Conservation (phyloP, 441 rosid genomes). For the Pelargonium hybrid region DNA sequence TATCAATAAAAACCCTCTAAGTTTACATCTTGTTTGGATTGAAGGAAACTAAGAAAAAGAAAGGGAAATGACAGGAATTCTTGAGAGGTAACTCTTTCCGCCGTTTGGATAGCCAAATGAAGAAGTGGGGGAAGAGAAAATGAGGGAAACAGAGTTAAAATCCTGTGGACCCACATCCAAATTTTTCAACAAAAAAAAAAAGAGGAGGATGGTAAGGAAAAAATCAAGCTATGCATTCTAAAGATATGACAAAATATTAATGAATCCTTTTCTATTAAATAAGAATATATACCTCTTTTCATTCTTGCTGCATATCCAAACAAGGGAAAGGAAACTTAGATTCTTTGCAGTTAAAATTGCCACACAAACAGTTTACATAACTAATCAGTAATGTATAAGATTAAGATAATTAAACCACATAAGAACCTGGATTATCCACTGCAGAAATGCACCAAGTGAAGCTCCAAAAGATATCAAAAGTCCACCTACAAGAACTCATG, state of each 20-base stretch:
- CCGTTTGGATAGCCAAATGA: too few relatives aligned
- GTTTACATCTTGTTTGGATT: background rate
- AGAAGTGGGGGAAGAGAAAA: too few relatives aligned
- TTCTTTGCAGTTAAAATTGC: background rate
- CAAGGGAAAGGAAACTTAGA: background rate
- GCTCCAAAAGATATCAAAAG: background rate
- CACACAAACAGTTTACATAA: background rate
- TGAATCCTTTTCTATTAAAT: too few relatives aligned
- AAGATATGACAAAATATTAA: too few relatives aligned
- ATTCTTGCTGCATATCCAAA: too few relatives aligned
- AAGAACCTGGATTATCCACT: constrained; percentile 4
- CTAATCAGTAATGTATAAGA: background rate
- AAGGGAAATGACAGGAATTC: background rate
- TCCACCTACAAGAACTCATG: background rate
- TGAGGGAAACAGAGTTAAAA: too few relatives aligned
- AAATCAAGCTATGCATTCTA: too few relatives aligned
- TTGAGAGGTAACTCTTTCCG: too few relatives aligned
- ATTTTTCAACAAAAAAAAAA: too few relatives aligned
- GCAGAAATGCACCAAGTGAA: constrained; percentile 1
- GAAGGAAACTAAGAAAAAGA: background rate
- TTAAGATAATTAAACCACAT: background rate
- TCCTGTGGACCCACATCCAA: too few relatives aligned
- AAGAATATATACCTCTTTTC: too few relatives aligned
- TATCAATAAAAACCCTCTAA: background rate
- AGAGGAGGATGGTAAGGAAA: too few relatives aligned